Conservation (phyloP, 768 basidiomycete species). For the Tulasnella sp. region DNA sequence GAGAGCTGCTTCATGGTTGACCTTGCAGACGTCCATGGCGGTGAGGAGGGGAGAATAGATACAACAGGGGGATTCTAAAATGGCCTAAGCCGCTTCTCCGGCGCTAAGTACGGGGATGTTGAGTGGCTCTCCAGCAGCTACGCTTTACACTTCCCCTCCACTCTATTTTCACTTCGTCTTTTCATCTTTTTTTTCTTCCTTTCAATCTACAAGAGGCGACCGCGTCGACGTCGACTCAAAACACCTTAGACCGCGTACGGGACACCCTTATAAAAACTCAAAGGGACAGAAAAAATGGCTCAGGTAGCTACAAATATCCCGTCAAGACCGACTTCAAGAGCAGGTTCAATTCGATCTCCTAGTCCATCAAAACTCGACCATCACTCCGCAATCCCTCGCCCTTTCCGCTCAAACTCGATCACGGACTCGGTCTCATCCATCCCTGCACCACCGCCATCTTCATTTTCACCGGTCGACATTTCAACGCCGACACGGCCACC, state of each 20-base stretch:
- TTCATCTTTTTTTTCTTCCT: neutral
- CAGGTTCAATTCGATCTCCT: constrained; percentile 10
- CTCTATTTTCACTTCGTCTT: neutral
- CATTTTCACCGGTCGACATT: neutral
- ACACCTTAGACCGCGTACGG: neutral
- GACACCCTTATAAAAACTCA: neutral
- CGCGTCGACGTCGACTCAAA: neutral
- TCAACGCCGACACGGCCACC: neutral
- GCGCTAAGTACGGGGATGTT: neutral
- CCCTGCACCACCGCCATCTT: neutral
- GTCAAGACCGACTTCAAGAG: neutral
- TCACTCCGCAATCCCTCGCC: neutral
- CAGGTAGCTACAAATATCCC: constrained; percentile 6
- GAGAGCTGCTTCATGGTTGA: constrained; percentile 64
- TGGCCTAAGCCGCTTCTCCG: neutral
- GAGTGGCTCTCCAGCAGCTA: neutral
- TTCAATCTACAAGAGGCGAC: neutral
- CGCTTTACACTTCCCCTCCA: neutral
- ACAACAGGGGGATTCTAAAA: neutral
- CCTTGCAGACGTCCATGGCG: constrained; percentile 34
- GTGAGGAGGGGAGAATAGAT: neutral
- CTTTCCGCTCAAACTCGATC: neutral
- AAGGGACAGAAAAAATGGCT: constrained; percentile 1
- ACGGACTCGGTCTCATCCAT: neutral
- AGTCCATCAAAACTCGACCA: neutral